Conservation (phyloP, 768 basidiomycete species). For the Lyophyllum atratum region DNA sequence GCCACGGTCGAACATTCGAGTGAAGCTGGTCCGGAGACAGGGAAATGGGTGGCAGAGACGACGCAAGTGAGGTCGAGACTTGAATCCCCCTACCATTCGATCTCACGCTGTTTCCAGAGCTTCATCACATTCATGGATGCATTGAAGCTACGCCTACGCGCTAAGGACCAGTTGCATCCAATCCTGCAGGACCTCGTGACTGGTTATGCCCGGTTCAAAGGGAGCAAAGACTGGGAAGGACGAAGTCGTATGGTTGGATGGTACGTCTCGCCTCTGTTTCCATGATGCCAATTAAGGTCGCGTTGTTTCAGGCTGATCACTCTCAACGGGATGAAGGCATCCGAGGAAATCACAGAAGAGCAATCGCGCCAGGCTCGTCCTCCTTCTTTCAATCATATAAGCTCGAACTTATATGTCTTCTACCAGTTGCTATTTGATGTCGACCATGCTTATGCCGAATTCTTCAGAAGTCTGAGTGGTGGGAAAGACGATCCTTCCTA, state of each 20-base stretch:
- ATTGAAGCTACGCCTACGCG: conserved; percentile 86
- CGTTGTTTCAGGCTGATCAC: conserved; percentile 79
- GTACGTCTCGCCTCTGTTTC: conserved; percentile 44
- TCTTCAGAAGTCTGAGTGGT: conserved; percentile 75
- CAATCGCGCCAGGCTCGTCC: conserved; percentile 84
- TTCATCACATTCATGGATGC: conserved; percentile 99
- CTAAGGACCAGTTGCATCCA: conserved; percentile 96
- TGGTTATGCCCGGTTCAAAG: conserved; percentile 92
- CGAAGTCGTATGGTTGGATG: conserved; percentile 91
- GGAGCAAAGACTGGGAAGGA: conserved; percentile 96
- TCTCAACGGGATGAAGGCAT: conserved; percentile 95
- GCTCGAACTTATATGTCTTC: not conserved
- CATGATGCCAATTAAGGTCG: not conserved
- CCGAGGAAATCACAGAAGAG: conserved; percentile 94
- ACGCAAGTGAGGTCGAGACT: conserved; percentile 78
- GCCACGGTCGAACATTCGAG: conserved; percentile 96
- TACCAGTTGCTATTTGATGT: conserved; percentile 92
- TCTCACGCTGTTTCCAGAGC: conserved; percentile 50
- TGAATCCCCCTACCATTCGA: not conserved
- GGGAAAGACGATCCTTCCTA: conserved; percentile 36
- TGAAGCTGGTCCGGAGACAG: conserved; percentile 89
- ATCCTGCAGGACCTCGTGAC: conserved; percentile 94
- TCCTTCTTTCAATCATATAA: not conserved
- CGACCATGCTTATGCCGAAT: conserved; percentile 94
- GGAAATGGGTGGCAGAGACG: conserved; percentile 97